These are phyloP conservation scores for Alternaria gaisen DNA, from an alignment of 2,329 filamentous ascomycete species.

Conservation along the genomic window DNA sequence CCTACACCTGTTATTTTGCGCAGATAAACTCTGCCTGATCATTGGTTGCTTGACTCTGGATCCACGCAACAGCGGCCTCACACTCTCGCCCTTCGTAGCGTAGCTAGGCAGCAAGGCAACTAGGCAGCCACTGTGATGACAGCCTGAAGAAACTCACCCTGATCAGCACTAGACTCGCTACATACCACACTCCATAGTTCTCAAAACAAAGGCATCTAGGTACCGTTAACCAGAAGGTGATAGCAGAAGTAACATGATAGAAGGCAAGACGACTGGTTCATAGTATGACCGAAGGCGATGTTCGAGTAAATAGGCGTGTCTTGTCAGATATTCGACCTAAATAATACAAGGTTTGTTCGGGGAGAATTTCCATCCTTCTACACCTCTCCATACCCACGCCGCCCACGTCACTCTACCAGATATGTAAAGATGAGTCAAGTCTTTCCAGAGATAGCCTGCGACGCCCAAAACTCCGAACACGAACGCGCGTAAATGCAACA, in stretches of 20 bases:
- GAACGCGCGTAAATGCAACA: conserved; percentile 13
- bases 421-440: background rate
- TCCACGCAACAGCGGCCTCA: background rate
- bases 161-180: no score
- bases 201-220: background rate
- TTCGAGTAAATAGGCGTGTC: background rate
- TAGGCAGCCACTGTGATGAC: background rate
- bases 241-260: background rate
- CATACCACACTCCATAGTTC: no score
- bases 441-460: background rate
- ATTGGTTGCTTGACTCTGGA: background rate
- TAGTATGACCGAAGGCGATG: background rate
- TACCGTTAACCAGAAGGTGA: background rate
- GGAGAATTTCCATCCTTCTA: background rate
- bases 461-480: conserved; percentile 15
- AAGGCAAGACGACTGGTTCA: background rate
- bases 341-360: conserved; percentile 8
- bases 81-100: conserved; percentile 6
- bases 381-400: background rate
- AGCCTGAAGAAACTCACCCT: background rate
- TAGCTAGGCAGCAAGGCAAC: conserved; percentile 10
- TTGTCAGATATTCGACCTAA: background rate
- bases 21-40: background rate
- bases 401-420: conserved; percentile 1
- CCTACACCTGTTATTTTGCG: background rate